These are phyloP conservation scores for Diatrype stigma DNA, from an alignment of 2,329 filamentous ascomycete species.

Conservation along the genomic window DNA sequence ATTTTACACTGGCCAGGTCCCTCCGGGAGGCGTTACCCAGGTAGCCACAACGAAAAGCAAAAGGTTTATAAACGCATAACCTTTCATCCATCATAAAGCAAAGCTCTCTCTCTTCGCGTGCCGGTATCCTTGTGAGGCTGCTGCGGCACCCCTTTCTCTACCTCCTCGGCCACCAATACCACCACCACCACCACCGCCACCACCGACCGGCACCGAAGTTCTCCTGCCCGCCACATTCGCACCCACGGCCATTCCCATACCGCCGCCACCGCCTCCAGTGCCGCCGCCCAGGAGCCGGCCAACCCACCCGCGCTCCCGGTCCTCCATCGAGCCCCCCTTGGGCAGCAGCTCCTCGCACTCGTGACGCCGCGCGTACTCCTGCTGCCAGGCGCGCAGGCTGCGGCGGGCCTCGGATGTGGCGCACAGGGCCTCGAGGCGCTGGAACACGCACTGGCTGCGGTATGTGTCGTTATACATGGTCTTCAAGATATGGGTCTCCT, in stretches of 20 bases:
- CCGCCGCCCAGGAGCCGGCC: constrained; percentile 20
- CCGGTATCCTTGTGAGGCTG: neutral
- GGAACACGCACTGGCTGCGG: constrained; percentile 40
- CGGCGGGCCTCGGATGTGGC: constrained; percentile 42
- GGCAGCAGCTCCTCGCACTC: constrained; percentile 38
- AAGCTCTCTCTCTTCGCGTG: neutral
- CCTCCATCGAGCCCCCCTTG: constrained; percentile 21
- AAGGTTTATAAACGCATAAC: neutral
- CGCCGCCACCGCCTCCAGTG: constrained; percentile 8
- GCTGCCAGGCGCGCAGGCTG: constrained; percentile 47
- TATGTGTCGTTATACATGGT: constrained; percentile 35
- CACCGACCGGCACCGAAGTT: neutral
- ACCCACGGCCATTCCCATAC: too few species aligned
- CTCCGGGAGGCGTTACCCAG: too few species aligned
- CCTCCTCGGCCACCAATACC: constrained; percentile 6
- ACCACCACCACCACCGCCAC: constrained; percentile 8
- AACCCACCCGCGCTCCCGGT: constrained; percentile 19
- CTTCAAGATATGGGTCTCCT: neutral
- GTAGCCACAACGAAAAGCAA: neutral
- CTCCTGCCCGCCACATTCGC: neutral
- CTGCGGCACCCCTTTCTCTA: too few species aligned
- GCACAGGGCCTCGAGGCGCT: constrained; percentile 43
- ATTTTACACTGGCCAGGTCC: too few species aligned
- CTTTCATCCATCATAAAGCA: neutral
- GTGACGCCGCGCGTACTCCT: constrained; percentile 40